Evolutionary conservation across 2,329 filamentous ascomycete genomes (phyloP), one percentile per base, ranked within the genome.

Genomic region (Ilyonectria destructans): DNA sequence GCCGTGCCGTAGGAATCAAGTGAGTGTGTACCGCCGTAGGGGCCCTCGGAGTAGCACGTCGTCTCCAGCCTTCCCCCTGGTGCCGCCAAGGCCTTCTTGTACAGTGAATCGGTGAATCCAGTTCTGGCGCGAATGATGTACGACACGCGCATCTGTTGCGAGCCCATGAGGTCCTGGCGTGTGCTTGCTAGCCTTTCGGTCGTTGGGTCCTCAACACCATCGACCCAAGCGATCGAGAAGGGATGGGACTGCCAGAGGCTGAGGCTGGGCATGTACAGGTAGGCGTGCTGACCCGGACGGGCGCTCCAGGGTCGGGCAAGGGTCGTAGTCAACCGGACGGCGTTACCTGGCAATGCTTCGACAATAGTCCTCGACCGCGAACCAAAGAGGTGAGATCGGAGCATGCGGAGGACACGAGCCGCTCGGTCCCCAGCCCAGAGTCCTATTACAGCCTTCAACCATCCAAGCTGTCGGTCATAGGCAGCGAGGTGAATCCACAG

Each of bases 261-360:
- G 75, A 95, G 84, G 6, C 86, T 84, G 8, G 93, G 93, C 82
- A 96, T 88, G 82, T 95, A 95, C 21, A 96, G 82, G 79, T 95
- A 96, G 40, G 92, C 91, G 78, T 96, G 93, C 80, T 95, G 92
- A 40, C 93, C 92, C 0, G 93, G 90, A 67, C 86, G 85, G 85
- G 93, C 93, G 46, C 83, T 87, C 92, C 93, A 95, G n/a, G 92
- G 92, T 51, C 92, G 90, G 10, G 92, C 90, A 84, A 95, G 88
- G 62, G 88, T 90, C 57, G 94, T 87, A 0, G 92, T 95, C 58
- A 96, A 86, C 56, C 92, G 90, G 74, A 90, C 86, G 8, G 93
- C 92, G 74, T 94, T 92, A 69, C 92, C 93, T 15, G 93, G 92
- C 10, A 95, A 87, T 12, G 92, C 91, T 79, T 95, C 92, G 10